Percentiles rank a stretch among this genome's conserved stretches.
phyloP scores from a whole-genome alignment of 306 rosid species.

The Betula pendula region DNA sequence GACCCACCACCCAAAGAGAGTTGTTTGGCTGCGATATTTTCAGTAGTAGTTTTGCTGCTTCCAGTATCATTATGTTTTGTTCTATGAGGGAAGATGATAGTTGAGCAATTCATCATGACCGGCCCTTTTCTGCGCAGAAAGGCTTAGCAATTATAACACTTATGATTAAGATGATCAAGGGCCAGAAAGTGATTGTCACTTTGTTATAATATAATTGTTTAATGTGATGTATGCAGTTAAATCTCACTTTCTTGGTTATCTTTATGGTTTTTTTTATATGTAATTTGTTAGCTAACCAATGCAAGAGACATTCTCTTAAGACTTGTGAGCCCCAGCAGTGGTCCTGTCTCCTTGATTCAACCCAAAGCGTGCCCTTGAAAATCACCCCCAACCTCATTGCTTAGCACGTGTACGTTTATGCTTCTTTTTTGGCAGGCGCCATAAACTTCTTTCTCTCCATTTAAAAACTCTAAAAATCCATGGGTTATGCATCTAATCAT shows the following conservation, averaged over 20 bases:
- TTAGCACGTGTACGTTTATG: constrained; percentile 74
- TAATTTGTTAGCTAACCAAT: constrained; percentile 47
- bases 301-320: constrained; percentile 76
- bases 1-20: constrained; percentile 33
- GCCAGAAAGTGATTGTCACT: constrained; percentile 50
- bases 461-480: constrained; percentile 26
- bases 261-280: constrained; percentile 21
- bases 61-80: constrained; percentile 21
- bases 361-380: constrained; percentile 93
- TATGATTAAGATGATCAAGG: constrained; percentile 77
- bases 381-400: constrained; percentile 69
- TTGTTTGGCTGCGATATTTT: constrained; percentile 11
- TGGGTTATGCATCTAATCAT: constrained; percentile 42
- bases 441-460: constrained; percentile 18
- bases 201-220: constrained; percentile 34
- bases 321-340: constrained; percentile 63
- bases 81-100: constrained; percentile 30
- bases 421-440: constrained; percentile 41
- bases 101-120: constrained; percentile 13
- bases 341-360: constrained; percentile 91
- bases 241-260: constrained; percentile 50
- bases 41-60: constrained; percentile 6
- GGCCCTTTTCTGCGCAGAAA: constrained; percentile 40
- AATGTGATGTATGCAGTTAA: constrained; percentile 30
- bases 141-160: constrained; percentile 57